Base-by-base conservation (phyloP, 2,329 filamentous ascomycete genomes). In the Aureobasidium sp. region DNA sequence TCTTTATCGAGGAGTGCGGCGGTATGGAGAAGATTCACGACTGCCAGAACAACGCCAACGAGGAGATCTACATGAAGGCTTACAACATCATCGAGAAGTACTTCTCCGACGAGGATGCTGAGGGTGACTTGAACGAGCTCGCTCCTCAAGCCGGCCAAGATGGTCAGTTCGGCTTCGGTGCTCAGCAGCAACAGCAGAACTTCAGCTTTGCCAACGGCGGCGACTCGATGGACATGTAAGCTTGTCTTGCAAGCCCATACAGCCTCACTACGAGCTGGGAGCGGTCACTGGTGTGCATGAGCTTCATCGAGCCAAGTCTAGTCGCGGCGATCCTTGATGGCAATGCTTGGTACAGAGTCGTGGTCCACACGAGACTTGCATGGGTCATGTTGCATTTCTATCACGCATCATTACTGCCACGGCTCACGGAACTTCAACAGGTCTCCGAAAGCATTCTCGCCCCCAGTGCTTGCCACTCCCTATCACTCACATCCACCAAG, bases 81-180 rank as follows among this genome's bases (percentile, higher is more conserved):
- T 98, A 97, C 80, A 97, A 95, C 80, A 98, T 98, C 73, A 98
- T 98, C 62, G 93, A 98, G 80, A 96, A 96, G 78, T 98, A 98
- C 81, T 98, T 98, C 77, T 96, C 90, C 0, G 93, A 98, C 66
- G 93, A 98, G 62, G 93, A 97, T 53, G 93, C 95, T 68, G 80
- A 79, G 58, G 81, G 74, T 41, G 90, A 90, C 64, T 90, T 90
- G 62, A 88, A 90, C 58, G 88, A 94, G 64, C 80, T 89, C 71
- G 85, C 80, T 57, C 81, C 87, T 57, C 79, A 82, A 64, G 79
- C 82, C 61, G 81, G 79, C 59, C 85, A 89, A 67, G 81, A 85
- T 63, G 85, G 85, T 55, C 83, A 83, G 54, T 93, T 91, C 71
- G 81, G 90, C 64, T 86, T 97, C 71, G 84, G 86, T 65, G 75